These are phyloP conservation scores for Naematelia aurantialba DNA, from an alignment of 768 basidiomycete genomes.

Conservation along the genomic window DNA sequence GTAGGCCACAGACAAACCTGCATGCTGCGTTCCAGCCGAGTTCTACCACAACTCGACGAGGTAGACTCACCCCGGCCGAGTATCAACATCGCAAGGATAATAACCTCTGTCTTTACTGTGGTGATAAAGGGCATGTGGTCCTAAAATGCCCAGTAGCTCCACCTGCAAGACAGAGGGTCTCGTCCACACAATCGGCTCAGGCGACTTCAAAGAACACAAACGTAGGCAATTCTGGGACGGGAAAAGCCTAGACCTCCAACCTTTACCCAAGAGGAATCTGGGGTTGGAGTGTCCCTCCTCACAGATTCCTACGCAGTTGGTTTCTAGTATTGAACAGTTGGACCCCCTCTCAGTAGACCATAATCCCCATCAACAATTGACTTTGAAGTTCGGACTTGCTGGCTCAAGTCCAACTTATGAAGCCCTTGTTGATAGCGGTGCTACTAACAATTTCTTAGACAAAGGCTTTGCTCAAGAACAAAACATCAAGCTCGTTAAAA, in stretches of 20 bases:
- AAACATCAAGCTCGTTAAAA: slow-evolving; percentile 6
- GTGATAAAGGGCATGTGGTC: slow-evolving; percentile 1
- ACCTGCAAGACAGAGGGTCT: background rate
- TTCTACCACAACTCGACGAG: background rate
- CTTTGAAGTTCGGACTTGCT: background rate
- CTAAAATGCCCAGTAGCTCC: slow-evolving; percentile 3
- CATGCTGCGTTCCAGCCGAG: no score
- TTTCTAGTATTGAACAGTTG: no score
- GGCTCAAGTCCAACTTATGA: background rate
- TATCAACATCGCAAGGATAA: background rate
- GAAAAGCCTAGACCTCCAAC: slow-evolving; percentile 5
- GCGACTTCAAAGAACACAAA: background rate
- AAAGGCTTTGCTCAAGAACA: background rate
- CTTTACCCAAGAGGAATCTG: background rate
- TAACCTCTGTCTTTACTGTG: slow-evolving; percentile 3
- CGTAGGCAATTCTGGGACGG: background rate
- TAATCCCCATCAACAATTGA: background rate
- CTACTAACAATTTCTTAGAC: slow-evolving; percentile 19
- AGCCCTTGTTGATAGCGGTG: slow-evolving; percentile 15
- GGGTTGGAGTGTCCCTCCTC: background rate
- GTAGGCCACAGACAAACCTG: background rate
- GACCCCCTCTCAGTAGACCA: background rate
- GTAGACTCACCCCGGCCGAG: background rate
- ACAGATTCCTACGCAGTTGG: background rate
- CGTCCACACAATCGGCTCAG: background rate